These are phyloP conservation scores for Flueggea neowawraea DNA, from an alignment of 441 rosid species.

Conservation along the genomic window DNA sequence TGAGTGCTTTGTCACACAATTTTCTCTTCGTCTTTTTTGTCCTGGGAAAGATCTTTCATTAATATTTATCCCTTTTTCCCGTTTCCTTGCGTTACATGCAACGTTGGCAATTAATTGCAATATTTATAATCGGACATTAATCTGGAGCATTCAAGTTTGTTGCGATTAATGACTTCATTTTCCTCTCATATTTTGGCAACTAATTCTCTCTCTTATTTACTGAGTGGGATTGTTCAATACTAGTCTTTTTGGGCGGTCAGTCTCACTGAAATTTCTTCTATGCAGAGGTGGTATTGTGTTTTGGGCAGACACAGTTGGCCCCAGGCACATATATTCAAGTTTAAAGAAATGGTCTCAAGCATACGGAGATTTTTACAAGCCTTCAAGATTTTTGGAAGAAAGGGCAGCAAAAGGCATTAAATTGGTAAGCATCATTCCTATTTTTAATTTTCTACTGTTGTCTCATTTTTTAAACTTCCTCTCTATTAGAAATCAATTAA, in stretches of 20 bases:
- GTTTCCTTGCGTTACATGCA: no score
- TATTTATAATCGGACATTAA: no score
- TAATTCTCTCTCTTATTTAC: no score
- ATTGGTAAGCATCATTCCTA: slow-evolving; percentile 48
- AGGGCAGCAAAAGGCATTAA: slow-evolving; percentile 65
- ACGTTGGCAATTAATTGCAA: no score
- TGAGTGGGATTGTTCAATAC: neutral
- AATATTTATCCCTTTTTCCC: no score
- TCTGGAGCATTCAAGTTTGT: no score
- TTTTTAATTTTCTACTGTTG: neutral
- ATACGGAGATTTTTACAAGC: slow-evolving; percentile 69
- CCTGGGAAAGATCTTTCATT: neutral
- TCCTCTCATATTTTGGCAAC: no score
- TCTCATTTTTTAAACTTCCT: no score
- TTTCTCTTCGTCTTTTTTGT: neutral
- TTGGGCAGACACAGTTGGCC: slow-evolving; percentile 76
- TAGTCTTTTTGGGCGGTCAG: neutral
- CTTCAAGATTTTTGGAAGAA: slow-evolving; percentile 84
- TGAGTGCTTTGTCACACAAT: slow-evolving; percentile 22
- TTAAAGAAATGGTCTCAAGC: slow-evolving; percentile 69
- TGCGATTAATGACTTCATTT: no score
- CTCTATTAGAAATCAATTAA: neutral
- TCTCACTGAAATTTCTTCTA: slow-evolving; percentile 6
- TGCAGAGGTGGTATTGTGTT: slow-evolving; percentile 83
- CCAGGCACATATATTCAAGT: slow-evolving; percentile 52